Evolutionary conservation across 2,329 filamentous ascomycete genomes (phyloP), one percentile per base, ranked within the genome.

Genomic region (Fusarium equiseti): DNA sequence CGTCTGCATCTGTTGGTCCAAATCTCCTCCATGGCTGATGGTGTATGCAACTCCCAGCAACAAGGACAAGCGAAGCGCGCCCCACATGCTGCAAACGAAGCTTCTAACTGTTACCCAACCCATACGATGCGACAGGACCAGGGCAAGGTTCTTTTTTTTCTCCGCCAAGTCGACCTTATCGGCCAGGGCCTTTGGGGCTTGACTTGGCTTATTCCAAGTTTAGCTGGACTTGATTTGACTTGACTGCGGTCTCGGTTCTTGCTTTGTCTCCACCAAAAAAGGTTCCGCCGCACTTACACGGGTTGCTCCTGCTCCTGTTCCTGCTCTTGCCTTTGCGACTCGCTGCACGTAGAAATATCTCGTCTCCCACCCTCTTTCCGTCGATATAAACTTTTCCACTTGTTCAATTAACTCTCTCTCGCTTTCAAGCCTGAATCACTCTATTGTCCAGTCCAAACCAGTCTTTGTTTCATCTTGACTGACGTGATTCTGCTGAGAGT

Each of bases 11-110:
- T 53, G 67, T 66, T 66, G 63, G 63, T 54, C 45, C 62, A 66
- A 66, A 67, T 66, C 44, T 49, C 22, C 50, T 29, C 24, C 35
- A 53, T 43, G 35, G 43, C 63, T 66, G 63, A 63, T 66, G 56
- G 54, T 60, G 59, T 71, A 72, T 72, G 70, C 70, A 72, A 57
- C 66, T 66, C 43, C 46, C 49, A 70, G 66, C 46, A 63, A 63
- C 54, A 65, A 51, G 45, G 45, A 52, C 61, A 65, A 52, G 22
- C 62, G 63, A 59, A 29, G 22, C 18, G 40, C 24, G 53, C 73
- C 74, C 74, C 74, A 75, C 74, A 70, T 73, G 63, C 72, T 70
- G 70, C 71, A 76, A 76, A 68, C 74, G 66, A 71, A 69, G 63
- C 58, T 57, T 72, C 42, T 46, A 56, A 31, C 59, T 62, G 59